Conservation (phyloP, 23 red algal species). For the Agarophyton chilense region DNA sequence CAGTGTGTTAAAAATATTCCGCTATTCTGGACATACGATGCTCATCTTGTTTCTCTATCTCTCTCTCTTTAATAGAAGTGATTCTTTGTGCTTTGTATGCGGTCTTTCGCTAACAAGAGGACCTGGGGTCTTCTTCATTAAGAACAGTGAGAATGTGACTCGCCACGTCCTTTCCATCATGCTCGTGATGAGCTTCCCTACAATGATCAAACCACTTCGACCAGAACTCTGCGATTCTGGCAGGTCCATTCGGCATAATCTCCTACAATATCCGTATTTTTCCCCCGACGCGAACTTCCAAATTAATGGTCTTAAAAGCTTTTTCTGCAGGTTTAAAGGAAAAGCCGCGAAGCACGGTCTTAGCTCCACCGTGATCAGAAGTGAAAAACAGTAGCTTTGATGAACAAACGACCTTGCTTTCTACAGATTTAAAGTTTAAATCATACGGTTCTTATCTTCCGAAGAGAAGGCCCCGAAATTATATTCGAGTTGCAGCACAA, state of each 20-base stretch:
- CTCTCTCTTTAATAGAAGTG: too few relatives aligned
- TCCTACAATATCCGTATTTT: slow-evolving; percentile 27
- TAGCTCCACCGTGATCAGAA: slow-evolving; percentile 60
- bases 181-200: slow-evolving; percentile 34
- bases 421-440: slow-evolving; percentile 54
- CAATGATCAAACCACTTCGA: slow-evolving; percentile 87
- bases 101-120: too few relatives aligned
- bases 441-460: slow-evolving; percentile 57
- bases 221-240: slow-evolving; percentile 78
- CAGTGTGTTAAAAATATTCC: slow-evolving; percentile 43
- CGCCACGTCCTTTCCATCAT: slow-evolving; percentile 49
- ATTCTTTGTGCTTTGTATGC: too few relatives aligned
- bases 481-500: slow-evolving; percentile 84
- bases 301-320: slow-evolving; percentile 78
- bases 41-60: slow-evolving; percentile 39
- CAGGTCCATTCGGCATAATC: slow-evolving; percentile 48
- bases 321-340: not conserved
- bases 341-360: slow-evolving; percentile 58
- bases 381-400: slow-evolving; percentile 34
- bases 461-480: slow-evolving; percentile 81
- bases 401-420: not conserved
- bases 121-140: too few relatives aligned
- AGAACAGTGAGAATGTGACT: slow-evolving; percentile 47
- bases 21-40: slow-evolving; percentile 38
- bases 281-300: slow-evolving; percentile 28